phyloP scores from a whole-genome alignment of 768 basidiomycete genomes.

The Leucocoprinus leucothites region DNA sequence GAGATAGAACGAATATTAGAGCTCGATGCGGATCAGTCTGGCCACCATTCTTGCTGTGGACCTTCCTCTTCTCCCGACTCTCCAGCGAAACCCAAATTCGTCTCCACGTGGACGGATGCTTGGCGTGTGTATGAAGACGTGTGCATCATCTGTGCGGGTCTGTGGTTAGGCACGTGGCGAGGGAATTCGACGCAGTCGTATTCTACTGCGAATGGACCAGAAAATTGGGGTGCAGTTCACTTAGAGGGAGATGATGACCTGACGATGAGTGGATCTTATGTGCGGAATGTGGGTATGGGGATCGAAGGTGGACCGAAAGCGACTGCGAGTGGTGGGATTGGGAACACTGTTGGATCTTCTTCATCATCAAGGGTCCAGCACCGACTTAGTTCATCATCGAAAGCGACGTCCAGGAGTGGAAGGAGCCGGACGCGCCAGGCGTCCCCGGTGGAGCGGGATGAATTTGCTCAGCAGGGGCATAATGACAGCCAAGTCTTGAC shows the following conservation, averaged over 20 bases:
- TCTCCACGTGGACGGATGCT: conserved; percentile 57
- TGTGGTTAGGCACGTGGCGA: conserved; percentile 77
- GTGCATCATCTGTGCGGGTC: conserved; percentile 75
- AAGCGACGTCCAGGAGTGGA: conserved; percentile 38
- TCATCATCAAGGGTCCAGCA: not conserved
- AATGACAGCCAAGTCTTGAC: conserved; percentile 33
- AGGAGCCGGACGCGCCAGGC: conserved; percentile 36
- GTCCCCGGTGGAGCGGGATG: conserved; percentile 25
- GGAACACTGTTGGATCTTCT: not conserved
- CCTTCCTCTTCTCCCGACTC: conserved; percentile 24
- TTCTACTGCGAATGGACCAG: conserved; percentile 42
- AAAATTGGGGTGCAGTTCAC: conserved; percentile 55
- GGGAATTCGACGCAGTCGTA: conserved; percentile 45
- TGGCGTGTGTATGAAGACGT: conserved; percentile 87
- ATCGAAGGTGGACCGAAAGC: conserved; percentile 62
- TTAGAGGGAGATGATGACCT: conserved; percentile 70
- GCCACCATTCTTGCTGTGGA: conserved; percentile 35
- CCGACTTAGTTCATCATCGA: conserved; percentile 22
- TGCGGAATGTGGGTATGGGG: conserved; percentile 64
- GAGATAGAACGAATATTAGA: conserved; percentile 70
- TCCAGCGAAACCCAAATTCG: conserved; percentile 32
- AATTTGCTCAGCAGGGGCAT: conserved; percentile 14
- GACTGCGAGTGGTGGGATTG: conserved; percentile 19
- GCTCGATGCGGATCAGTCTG: conserved; percentile 39
- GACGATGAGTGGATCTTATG: conserved; percentile 34